Percentiles rank a stretch among this genome's conserved stretches.
Evolutionary conservation across 2,329 filamentous ascomycete genomes (phyloP).

Genomic region (Didymella lethalis): DNA sequence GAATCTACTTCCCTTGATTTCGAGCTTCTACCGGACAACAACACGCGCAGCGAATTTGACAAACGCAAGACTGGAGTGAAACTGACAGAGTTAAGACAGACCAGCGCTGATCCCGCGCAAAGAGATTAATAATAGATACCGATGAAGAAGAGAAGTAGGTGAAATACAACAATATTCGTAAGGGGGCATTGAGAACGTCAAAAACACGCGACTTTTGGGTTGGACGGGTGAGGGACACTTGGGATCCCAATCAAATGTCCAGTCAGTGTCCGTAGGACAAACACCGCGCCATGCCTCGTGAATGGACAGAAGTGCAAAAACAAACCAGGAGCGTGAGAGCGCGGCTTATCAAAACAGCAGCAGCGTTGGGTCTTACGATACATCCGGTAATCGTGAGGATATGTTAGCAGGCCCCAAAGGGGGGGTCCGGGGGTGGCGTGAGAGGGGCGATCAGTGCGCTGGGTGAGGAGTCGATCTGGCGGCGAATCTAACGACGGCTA

Average conservation of each 20-base stretch:
- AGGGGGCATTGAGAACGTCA: not conserved
- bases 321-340: not conserved
- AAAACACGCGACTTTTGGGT: not conserved
- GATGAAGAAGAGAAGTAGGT: not conserved
- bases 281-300: conserved; percentile 6
- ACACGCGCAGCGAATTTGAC: not conserved
- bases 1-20: not conserved
- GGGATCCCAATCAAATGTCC: not conserved
- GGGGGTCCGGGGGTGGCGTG: not conserved
- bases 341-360: not conserved
- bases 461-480: not conserved
- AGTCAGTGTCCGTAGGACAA: not conserved
- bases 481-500: conserved; percentile 15
- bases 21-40: not conserved
- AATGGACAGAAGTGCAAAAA: not conserved
- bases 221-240: not conserved
- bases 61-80: conserved; percentile 10
- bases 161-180: conserved; percentile 6
- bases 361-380: not conserved
- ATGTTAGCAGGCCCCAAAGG: not conserved
- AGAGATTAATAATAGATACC: conserved; percentile 8
- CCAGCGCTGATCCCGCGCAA: not conserved
- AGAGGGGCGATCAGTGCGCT: not conserved
- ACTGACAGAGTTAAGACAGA: conserved; percentile 1
- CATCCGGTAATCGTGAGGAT: not conserved